Conservation (phyloP, 805 yeast genomes). For the Candida sithepensis region DNA sequence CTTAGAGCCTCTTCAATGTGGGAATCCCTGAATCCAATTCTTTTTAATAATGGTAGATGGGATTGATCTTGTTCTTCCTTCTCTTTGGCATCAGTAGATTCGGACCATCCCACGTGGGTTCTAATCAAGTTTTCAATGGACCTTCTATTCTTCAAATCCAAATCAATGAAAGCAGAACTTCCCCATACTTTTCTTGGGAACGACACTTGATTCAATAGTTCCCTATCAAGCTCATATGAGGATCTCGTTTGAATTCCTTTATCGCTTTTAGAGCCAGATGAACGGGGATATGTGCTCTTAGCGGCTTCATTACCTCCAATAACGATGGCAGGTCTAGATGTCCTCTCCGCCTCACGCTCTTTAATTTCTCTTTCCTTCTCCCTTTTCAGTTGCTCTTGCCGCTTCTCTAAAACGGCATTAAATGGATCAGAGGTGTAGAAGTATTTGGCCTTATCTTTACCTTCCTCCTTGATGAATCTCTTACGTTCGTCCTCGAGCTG, state of each 20-base stretch:
- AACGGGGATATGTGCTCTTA: background rate
- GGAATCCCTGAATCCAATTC: slow-evolving; percentile 62
- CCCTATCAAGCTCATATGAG: slow-evolving; percentile 1
- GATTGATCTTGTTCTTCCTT: background rate
- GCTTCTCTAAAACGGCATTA: slow-evolving; percentile 54
- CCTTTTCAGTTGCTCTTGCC: slow-evolving; percentile 39
- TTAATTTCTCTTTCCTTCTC: slow-evolving; percentile 46
- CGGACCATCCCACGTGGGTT: slow-evolving; percentile 54
- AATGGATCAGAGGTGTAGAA: slow-evolving; percentile 77
- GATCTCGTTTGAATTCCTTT: background rate
- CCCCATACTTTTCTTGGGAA: slow-evolving; percentile 67
- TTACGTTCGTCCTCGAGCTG: slow-evolving; percentile 62
- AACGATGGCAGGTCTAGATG: slow-evolving; percentile 43
- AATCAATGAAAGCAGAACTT: slow-evolving; percentile 61
- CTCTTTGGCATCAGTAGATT: slow-evolving; percentile 10
- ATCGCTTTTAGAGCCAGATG: slow-evolving; percentile 1
- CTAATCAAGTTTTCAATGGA: slow-evolving; percentile 60
- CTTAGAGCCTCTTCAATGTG: slow-evolving; percentile 72
- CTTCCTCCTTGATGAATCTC: slow-evolving; percentile 41
- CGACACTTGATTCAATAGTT: slow-evolving; percentile 13
- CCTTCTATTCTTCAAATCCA: slow-evolving; percentile 60
- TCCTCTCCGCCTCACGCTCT: slow-evolving; percentile 47
- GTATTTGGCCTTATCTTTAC: slow-evolving; percentile 41
- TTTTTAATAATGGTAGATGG: slow-evolving; percentile 14
- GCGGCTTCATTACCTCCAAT: slow-evolving; percentile 20